A percentile compares a stretch with the other conserved stretches of the same genome.
Evolutionary conservation across 768 basidiomycete genomes (phyloP).

Genomic region (Mycena alexandri): DNA sequence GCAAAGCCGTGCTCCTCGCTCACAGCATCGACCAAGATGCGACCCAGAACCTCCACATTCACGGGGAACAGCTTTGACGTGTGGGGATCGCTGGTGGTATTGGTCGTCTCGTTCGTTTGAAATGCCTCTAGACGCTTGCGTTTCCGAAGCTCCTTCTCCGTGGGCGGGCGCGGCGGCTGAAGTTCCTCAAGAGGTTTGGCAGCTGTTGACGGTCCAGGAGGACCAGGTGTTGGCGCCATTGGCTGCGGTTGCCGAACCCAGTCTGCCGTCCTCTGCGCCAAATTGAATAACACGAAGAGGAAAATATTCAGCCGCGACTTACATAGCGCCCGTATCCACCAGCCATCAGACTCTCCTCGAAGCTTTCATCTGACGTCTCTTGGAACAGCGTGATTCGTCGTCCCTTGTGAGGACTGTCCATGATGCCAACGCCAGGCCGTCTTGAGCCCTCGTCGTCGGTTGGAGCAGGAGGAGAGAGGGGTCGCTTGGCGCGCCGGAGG

Average conservation of each 20-base stretch:
- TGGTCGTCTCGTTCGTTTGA: constrained; percentile 52
- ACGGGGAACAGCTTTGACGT: constrained; percentile 69
- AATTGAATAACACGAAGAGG: constrained; percentile 18
- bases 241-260: constrained; percentile 72
- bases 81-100: constrained; percentile 43
- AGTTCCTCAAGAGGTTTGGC: constrained; percentile 56
- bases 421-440: constrained; percentile 64
- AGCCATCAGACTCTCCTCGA: constrained; percentile 87
- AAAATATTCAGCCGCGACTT: constrained; percentile 44
- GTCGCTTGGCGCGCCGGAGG: constrained; percentile 69
- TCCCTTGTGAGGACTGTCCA: constrained; percentile 79
- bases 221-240: constrained; percentile 54
- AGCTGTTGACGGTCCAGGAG: constrained; percentile 58
- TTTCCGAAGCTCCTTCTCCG: constrained; percentile 76
- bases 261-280: constrained; percentile 65
- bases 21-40: constrained; percentile 74
- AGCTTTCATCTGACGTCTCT: constrained; percentile 86
- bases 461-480: constrained; percentile 50
- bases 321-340: constrained; percentile 86
- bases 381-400: constrained; percentile 81
- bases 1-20: constrained; percentile 51
- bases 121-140: constrained; percentile 80
- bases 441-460: constrained; percentile 50
- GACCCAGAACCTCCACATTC: constrained; percentile 75
- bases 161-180: constrained; percentile 52